phyloP scores from a whole-genome alignment of 2,329 filamentous ascomycete genomes.

The Coniochaeta ligniaria region DNA sequence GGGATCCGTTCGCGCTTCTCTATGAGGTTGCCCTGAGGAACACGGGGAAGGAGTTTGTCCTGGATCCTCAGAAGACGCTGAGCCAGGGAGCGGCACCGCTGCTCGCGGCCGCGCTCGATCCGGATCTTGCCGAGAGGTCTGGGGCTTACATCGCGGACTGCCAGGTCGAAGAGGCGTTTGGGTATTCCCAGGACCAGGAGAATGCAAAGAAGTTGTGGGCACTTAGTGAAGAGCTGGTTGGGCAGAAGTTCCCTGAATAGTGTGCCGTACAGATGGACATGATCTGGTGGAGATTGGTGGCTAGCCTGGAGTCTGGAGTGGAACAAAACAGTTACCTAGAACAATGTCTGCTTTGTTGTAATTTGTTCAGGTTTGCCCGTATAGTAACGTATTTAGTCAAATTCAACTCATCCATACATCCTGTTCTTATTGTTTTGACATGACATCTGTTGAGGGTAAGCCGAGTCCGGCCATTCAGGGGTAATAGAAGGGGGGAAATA shows the following conservation, averaged over 20 bases:
- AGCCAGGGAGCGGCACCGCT: slow-evolving; percentile 18
- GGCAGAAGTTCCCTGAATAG: slow-evolving; percentile 2
- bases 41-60: slow-evolving; percentile 8
- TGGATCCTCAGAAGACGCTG: not conserved
- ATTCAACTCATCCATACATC: too few species aligned
- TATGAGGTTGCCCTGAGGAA: not conserved
- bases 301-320: too few species aligned
- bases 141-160: slow-evolving; percentile 21
- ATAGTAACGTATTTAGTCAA: too few species aligned
- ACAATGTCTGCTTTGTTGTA: too few species aligned
- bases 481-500: too few species aligned
- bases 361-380: too few species aligned
- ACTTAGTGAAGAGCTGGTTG: slow-evolving; percentile 1
- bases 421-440: too few species aligned
- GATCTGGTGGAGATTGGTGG: too few species aligned
- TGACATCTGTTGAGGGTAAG: too few species aligned
- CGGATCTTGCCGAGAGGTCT: slow-evolving; percentile 15
- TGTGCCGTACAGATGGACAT: not conserved
- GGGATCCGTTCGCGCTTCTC: not conserved
- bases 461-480: too few species aligned
- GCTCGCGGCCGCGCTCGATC: slow-evolving; percentile 29
- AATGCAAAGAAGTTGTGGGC: slow-evolving; percentile 4
- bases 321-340: not conserved
- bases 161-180: slow-evolving; percentile 15
- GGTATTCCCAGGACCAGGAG: slow-evolving; percentile 7